phyloP scores from a whole-genome alignment of 2,329 filamentous ascomycete species.

The Didymella arachidicola region DNA sequence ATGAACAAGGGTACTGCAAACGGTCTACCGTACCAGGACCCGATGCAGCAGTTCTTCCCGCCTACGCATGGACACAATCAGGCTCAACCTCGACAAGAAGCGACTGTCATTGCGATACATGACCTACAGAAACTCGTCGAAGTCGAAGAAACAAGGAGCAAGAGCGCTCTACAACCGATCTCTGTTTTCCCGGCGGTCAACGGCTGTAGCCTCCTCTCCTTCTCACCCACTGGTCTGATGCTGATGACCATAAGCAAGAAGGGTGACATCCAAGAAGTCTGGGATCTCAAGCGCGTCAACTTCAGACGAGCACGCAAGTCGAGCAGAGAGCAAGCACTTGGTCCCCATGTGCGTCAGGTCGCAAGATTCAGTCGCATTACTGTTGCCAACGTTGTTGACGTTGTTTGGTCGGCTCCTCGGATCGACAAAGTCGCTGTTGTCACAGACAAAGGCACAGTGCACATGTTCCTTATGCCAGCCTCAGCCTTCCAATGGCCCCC shows the following conservation, averaged over 20 bases:
- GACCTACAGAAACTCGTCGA: constrained; percentile 69
- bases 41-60: constrained; percentile 68
- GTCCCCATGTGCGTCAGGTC: constrained; percentile 75
- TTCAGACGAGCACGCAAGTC: constrained; percentile 53
- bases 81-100: constrained; percentile 63
- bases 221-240: constrained; percentile 75
- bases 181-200: constrained; percentile 75
- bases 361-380: constrained; percentile 92
- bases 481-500: constrained; percentile 89
- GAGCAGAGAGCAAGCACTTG: constrained; percentile 39
- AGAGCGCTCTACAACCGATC: constrained; percentile 65
- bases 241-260: constrained; percentile 83
- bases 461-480: constrained; percentile 85
- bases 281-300: constrained; percentile 73
- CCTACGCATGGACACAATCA: constrained; percentile 75
- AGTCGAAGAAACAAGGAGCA: constrained; percentile 57
- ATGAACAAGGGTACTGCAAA: constrained; percentile 64
- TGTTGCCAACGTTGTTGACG: constrained; percentile 87
- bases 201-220: constrained; percentile 82
- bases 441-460: constrained; percentile 93
- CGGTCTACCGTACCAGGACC: constrained; percentile 41
- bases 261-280: constrained; percentile 82
- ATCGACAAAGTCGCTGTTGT: constrained; percentile 87
- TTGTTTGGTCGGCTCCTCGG: constrained; percentile 82
- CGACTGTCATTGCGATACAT: constrained; percentile 76